These are phyloP conservation scores for Benincasa hispida DNA, from an alignment of 306 rosid species.

Conservation along the genomic window DNA sequence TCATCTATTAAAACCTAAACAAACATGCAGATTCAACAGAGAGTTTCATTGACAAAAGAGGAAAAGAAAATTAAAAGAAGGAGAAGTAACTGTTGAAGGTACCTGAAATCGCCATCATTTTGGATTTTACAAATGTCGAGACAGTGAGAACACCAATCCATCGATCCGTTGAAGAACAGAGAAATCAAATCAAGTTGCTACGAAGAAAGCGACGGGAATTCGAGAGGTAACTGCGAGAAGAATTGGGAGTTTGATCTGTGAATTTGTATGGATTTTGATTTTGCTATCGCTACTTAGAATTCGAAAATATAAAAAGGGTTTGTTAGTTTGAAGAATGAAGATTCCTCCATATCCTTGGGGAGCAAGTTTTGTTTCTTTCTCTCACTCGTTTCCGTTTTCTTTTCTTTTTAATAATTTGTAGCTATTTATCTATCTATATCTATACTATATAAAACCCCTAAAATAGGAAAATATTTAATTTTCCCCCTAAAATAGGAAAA, in stretches of 20 bases:
- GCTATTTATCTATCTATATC: too few relatives aligned
- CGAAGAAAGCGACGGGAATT: not conserved
- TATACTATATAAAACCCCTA: too few relatives aligned
- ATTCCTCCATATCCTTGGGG: not conserved
- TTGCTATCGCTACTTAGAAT: not conserved
- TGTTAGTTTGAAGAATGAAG: not conserved
- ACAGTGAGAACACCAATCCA: constrained; percentile 9
- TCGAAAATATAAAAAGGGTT: not conserved
- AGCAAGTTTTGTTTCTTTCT: not conserved
- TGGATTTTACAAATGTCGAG: not conserved
- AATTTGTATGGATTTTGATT: not conserved
- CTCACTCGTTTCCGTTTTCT: not conserved
- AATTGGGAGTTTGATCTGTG: not conserved
- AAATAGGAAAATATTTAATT: too few relatives aligned
- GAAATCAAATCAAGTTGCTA: not conserved
- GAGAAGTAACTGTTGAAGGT: not conserved
- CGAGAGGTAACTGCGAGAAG: not conserved
- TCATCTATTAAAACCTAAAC: too few relatives aligned
- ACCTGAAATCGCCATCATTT: constrained; percentile 4
- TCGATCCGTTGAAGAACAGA: not conserved
- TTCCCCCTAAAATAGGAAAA: too few relatives aligned
- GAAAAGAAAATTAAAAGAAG: not conserved
- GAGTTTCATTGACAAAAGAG: not conserved
- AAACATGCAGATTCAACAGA: not conserved
- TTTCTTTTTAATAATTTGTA: not conserved